Evolutionary conservation across 192 early-diverging fungal species (phyloP).

Genomic region (Hyaloraphidium curvatum): DNA sequence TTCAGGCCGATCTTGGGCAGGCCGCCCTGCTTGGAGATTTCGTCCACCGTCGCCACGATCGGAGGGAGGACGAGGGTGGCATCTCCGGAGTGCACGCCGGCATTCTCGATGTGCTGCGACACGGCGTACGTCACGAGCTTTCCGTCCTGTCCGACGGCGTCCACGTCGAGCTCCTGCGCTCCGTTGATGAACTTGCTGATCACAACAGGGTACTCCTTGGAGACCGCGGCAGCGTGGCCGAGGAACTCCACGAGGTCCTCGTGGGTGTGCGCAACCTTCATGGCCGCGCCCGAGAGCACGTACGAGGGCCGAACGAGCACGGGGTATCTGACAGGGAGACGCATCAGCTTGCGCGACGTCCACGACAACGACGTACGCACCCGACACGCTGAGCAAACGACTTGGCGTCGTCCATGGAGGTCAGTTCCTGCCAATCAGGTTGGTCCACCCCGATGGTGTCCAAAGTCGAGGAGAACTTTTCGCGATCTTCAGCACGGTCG

Average conservation of each 20-base stretch:
- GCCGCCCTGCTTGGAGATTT: background rate
- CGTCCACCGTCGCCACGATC: background rate
- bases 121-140: constrained; percentile 70
- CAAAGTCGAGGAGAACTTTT: constrained; percentile 81
- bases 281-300: constrained; percentile 92
- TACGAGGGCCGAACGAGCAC: constrained; percentile 92
- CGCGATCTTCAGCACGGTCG: constrained; percentile 83
- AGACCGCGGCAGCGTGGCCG: constrained; percentile 64
- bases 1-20: constrained; percentile 15
- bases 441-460: constrained; percentile 90
- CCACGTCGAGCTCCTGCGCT: constrained; percentile 88
- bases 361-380: constrained; percentile 3
- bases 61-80: constrained; percentile 47
- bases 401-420: constrained; percentile 62
- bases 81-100: constrained; percentile 95
- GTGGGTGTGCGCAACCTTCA: constrained; percentile 82
- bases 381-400: constrained; percentile 55
- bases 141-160: constrained; percentile 75
- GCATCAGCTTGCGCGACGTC: constrained; percentile 4
- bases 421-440: constrained; percentile 88
- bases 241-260: constrained; percentile 51
- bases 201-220: constrained; percentile 88
- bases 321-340: constrained; percentile 40
- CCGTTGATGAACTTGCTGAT: constrained; percentile 91
- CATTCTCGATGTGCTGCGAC: constrained; percentile 91